phyloP scores from a whole-genome alignment of 164 flowering plant genomes.

The Chimonanthus praecox region DNA sequence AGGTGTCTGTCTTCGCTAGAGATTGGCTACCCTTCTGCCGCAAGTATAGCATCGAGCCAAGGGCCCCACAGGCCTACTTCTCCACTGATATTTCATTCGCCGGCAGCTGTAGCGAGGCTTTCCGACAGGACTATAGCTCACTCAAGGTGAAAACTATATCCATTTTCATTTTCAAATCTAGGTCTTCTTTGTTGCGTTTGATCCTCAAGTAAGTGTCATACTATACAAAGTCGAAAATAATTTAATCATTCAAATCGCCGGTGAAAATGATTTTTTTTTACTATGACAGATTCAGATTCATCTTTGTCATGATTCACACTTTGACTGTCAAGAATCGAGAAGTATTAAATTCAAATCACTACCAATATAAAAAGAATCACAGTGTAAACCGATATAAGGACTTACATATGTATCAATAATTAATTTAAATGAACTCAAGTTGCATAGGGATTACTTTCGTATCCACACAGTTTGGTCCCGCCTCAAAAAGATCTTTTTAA shows the following conservation, averaged over 20 bases:
- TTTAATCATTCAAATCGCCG: too few species aligned
- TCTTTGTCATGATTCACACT: background rate
- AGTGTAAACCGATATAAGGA: too few species aligned
- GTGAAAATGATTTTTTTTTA: background rate
- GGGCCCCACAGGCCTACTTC: slow-evolving; percentile 10
- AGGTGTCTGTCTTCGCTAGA: slow-evolving; percentile 17
- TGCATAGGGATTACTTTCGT: too few species aligned
- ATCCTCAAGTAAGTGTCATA: background rate
- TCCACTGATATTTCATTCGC: slow-evolving; percentile 7
- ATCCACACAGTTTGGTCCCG: too few species aligned
- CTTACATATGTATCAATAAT: too few species aligned
- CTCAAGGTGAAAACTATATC: slow-evolving; percentile 12
- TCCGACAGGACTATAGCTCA: slow-evolving; percentile 13
- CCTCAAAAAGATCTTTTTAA: too few species aligned
- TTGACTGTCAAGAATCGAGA: too few species aligned
- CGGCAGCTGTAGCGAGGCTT: background rate
- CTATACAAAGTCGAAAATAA: background rate
- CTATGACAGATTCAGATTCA: too few species aligned
- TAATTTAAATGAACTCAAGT: too few species aligned
- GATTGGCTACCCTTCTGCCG: slow-evolving; percentile 29
- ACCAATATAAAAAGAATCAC: too few species aligned
- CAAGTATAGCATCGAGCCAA: slow-evolving; percentile 19
- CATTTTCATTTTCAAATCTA: too few species aligned
- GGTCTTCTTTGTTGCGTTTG: background rate
- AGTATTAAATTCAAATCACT: too few species aligned